Percentiles rank a stretch among this genome's conserved stretches.
phyloP scores from a whole-genome alignment of 75 land plant genomes.

The Larix kaempferi region DNA sequence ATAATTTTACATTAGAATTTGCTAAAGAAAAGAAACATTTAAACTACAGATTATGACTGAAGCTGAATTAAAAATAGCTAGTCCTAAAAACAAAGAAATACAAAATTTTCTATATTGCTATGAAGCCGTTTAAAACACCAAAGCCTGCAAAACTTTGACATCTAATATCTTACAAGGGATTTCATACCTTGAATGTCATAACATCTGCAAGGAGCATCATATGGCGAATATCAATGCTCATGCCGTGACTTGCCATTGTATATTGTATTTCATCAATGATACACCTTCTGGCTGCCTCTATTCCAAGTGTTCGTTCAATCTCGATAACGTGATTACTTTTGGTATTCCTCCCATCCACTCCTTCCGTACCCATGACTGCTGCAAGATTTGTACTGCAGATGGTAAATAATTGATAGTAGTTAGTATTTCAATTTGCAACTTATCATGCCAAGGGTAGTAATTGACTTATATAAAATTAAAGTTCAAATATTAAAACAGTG shows the following conservation, averaged over 20 bases:
- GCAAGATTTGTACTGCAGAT: slow-evolving; percentile 68
- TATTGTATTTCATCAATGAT: slow-evolving; percentile 83
- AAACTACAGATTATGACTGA: neutral
- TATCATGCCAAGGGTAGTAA: neutral
- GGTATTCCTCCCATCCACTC: slow-evolving; percentile 70
- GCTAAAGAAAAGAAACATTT: neutral
- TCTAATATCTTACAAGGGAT: neutral
- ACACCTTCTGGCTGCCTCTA: slow-evolving; percentile 85
- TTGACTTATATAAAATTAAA: neutral
- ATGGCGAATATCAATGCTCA: slow-evolving; percentile 88
- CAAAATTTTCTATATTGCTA: neutral
- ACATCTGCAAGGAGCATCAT: slow-evolving; percentile 97
- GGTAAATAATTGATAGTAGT: neutral
- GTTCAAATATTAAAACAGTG: neutral
- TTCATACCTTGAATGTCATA: slow-evolving; percentile 85
- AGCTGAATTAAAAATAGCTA: neutral
- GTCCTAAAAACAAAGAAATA: neutral
- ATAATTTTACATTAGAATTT: no score
- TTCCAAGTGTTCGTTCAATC: slow-evolving; percentile 75
- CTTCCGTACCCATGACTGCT: slow-evolving; percentile 87
- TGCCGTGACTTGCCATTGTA: slow-evolving; percentile 78
- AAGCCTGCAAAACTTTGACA: neutral
- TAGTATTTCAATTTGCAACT: neutral
- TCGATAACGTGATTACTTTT: slow-evolving; percentile 84
- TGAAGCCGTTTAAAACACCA: neutral